Evolutionary conservation across 163 green algal genomes (phyloP), one percentile per base, ranked within the genome.

Genomic region (Scenedesmus sp.): DNA sequence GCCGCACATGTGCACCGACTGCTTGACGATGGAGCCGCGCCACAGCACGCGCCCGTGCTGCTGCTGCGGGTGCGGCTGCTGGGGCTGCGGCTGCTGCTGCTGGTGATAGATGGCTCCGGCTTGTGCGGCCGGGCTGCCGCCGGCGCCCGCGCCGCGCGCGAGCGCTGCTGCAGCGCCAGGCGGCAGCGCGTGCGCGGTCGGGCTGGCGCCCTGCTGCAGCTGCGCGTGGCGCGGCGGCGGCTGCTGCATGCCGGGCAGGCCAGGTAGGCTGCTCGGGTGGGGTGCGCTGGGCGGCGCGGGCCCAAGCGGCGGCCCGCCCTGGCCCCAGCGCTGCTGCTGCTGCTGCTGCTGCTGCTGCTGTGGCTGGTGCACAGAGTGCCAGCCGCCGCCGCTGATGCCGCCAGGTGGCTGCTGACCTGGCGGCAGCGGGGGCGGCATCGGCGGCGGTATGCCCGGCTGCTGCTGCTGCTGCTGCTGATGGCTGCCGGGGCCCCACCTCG

Each of bases 1-100:
- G 46, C 85, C 43, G 24, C 70, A 84, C 70, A 90, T 83, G 40
- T 51, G 43, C 65, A 89, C 68, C 44, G 37, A 68, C 68, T 89
- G 85, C 85, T 89, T 89, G 6, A 89, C 85, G 20, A 90, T 79
- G 9, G 65, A 53, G 22, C 85, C 85, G 72, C 59, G 85, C 85
- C 85, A 90, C 85, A 90, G 72, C n/a, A 84, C 30, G 37, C 85
- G 85, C 6, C 56, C 59, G 2, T 15, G 83, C 46, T 33, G 61
- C 40, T n/a, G 59, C 12, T 30, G n/a, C 30, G 12, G 51, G 35
- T 37, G 33, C n/a, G 44, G 49, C 44, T 30, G 80, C 2, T 80
- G 56, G 33, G 4, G 53, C 82, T 35, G 56, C 35, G 26, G 4
- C 51, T 87, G 51, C 51, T 53, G 51, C 51, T 61, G 51, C 51